Percentiles rank a stretch among this genome's conserved stretches.
These are phyloP conservation scores for Gremmenia infestans DNA, from an alignment of 2,329 filamentous ascomycete species.

Conservation along the genomic window DNA sequence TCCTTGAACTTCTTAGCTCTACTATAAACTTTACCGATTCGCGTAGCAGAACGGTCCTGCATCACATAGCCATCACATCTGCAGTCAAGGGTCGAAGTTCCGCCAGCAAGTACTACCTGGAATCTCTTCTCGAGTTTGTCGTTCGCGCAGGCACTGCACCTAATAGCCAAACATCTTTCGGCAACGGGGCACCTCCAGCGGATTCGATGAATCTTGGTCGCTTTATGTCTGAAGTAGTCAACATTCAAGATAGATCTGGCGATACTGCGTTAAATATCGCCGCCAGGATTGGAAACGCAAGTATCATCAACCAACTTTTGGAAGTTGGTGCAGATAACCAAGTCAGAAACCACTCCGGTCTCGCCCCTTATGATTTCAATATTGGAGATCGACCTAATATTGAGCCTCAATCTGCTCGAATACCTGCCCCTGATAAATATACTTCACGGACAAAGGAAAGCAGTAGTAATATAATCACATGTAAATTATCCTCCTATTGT, in stretches of 20 bases:
- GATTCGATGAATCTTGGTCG: slow-evolving; percentile 71
- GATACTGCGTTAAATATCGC: slow-evolving; percentile 95
- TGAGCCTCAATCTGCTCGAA: slow-evolving; percentile 39
- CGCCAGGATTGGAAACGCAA: slow-evolving; percentile 85
- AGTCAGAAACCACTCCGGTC: slow-evolving; percentile 83
- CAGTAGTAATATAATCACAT: slow-evolving; percentile 72
- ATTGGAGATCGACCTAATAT: slow-evolving; percentile 61
- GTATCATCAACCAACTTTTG: slow-evolving; percentile 92
- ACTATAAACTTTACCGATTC: slow-evolving; percentile 89
- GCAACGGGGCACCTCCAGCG: slow-evolving; percentile 19
- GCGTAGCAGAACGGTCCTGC: slow-evolving; percentile 84
- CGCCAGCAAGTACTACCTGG: slow-evolving; percentile 92
- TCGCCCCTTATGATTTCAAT: slow-evolving; percentile 90
- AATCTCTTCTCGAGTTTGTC: slow-evolving; percentile 89
- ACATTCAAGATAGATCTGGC: slow-evolving; percentile 86
- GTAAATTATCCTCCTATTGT: slow-evolving; percentile 47
- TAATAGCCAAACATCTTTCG: slow-evolving; percentile 43
- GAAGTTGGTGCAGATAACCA: slow-evolving; percentile 93
- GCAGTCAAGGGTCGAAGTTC: slow-evolving; percentile 90
- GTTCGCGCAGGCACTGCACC: slow-evolving; percentile 73
- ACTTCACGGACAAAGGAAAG: slow-evolving; percentile 55
- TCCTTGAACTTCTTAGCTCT: slow-evolving; percentile 81
- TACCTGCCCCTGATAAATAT: slow-evolving; percentile 42
- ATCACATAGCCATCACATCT: slow-evolving; percentile 94
- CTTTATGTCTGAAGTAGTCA: slow-evolving; percentile 97